phyloP scores from a whole-genome alignment of 2,329 filamentous ascomycete species.

The Rhinocladiella mackenziei region DNA sequence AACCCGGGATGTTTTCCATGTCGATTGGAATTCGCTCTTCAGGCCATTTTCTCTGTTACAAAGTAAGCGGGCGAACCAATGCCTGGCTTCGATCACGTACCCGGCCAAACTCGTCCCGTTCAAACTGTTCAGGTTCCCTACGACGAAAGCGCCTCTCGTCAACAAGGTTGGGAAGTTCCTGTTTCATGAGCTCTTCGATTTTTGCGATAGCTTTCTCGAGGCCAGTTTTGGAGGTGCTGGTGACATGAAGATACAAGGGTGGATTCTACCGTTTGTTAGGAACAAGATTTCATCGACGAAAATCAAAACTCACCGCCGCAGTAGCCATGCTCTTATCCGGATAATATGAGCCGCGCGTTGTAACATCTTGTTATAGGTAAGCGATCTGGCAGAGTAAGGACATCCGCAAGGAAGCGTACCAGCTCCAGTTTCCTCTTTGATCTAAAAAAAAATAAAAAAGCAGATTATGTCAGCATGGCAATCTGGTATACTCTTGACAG shows the following conservation, averaged over 20 bases:
- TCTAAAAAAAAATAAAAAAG: slow-evolving; percentile 90
- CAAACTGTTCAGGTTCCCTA: slow-evolving; percentile 72
- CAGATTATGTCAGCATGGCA: slow-evolving; percentile 78
- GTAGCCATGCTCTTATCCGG: slow-evolving; percentile 98
- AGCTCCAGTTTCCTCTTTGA: slow-evolving; percentile 99
- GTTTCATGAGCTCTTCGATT: slow-evolving; percentile 92
- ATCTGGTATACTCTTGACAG: background rate
- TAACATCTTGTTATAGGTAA: slow-evolving; percentile 86
- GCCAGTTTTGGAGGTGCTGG: slow-evolving; percentile 86
- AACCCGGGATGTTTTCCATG: slow-evolving; percentile 86
- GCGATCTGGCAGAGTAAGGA: slow-evolving; percentile 47
- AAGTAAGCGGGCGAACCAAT: slow-evolving; percentile 29
- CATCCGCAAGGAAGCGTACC: slow-evolving; percentile 71
- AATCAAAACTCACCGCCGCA: slow-evolving; percentile 64
- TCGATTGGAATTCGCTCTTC: slow-evolving; percentile 90
- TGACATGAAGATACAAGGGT: slow-evolving; percentile 90
- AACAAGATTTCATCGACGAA: background rate
- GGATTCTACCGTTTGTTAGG: slow-evolving; percentile 63
- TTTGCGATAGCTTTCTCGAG: slow-evolving; percentile 81
- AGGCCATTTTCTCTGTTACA: slow-evolving; percentile 86
- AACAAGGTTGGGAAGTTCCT: slow-evolving; percentile 90
- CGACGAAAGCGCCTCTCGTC: slow-evolving; percentile 90
- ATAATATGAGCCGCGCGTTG: slow-evolving; percentile 91
- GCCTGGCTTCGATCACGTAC: slow-evolving; percentile 49
- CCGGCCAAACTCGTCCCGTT: slow-evolving; percentile 85